Evolutionary conservation across 805 yeast genomes (phyloP), one percentile per base, ranked within the genome.

Genomic region (Pichia deserticola): DNA sequence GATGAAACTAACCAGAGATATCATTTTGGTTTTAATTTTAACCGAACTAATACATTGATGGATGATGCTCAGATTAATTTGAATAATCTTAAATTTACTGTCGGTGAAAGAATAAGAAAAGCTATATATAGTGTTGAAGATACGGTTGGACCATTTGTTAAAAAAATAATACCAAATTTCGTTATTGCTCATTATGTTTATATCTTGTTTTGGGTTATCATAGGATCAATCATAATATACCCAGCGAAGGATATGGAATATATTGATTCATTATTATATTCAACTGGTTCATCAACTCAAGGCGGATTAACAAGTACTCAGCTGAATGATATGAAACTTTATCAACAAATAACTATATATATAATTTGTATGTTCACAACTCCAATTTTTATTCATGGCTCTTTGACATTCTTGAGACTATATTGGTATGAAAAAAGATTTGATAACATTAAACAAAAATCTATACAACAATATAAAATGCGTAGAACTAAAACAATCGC

Each of bases 391-490:
- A 87, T 95, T 48, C 95, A 93, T 63, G 80, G 95, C 0, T 75
- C 78, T 1, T 70, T 93, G 36, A 82, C 89, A 8, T 79, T 88
- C 54, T 70, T 90, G 9, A 76, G 99, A 45, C 70, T 93, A 42
- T 87, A 86, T 63, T 86, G 96, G 88, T 93, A 87, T 66, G 96
- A 89, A 63, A 78, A 88, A 55, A 77, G 84, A 57, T 89, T 93
- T 66, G 92, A 88, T 62, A 80, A 84, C 56, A 90, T 93, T 63
- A 84, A 84, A 53, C 79, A 74, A 51, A 75, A 76, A 47, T 87
- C 97, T n/a, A 86, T 85, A 60, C 63, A 79, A 51, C 86, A 90
- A 63, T 85, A 82, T 64, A 79, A 80, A 60, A 81, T 89, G 85
- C 79, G 99, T 59, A 74, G 96, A 52, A 80, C 89, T 0, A 82